phyloP scores from a whole-genome alignment of 768 basidiomycete species.

The Russula brevipes region DNA sequence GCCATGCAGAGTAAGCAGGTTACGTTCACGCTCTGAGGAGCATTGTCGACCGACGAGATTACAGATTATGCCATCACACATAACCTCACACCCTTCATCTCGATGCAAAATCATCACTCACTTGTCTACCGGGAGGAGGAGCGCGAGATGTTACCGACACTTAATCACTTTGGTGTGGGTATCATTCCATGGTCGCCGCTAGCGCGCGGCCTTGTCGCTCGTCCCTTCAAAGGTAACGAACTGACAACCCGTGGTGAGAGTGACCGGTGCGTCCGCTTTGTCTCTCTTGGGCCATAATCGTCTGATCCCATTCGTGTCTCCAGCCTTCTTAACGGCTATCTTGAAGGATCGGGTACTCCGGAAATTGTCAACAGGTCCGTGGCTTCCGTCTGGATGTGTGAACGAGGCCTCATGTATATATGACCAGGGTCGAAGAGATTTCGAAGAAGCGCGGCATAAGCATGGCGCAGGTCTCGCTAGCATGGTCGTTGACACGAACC shows the following conservation, averaged over 20 bases:
- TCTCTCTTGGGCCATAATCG: too few species aligned
- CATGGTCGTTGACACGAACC: constrained; percentile 28
- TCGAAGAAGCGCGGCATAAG: constrained; percentile 35
- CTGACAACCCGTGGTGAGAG: background rate
- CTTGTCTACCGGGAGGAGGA: constrained; percentile 40
- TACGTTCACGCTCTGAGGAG: constrained; percentile 5
- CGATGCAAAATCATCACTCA: constrained; percentile 29
- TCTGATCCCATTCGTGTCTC: background rate
- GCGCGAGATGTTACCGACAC: constrained; percentile 34
- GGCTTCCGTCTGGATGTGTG: background rate
- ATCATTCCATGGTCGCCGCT: constrained; percentile 24
- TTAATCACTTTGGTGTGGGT: constrained; percentile 24
- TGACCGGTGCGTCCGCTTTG: background rate
- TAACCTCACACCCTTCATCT: constrained; percentile 21
- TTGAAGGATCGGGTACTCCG: constrained; percentile 7
- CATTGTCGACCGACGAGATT: constrained; percentile 18
- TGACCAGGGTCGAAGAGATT: constrained; percentile 37
- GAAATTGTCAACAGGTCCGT: constrained; percentile 23
- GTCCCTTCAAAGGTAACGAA: constrained; percentile 8
- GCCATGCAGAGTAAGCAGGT: constrained; percentile 19
- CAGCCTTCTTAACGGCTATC: background rate
- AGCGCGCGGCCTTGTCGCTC: constrained; percentile 20
- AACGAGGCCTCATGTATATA: background rate
- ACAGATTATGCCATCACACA: constrained; percentile 22
- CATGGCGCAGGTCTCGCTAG: constrained; percentile 43